phyloP scores from a whole-genome alignment of 306 rosid species.

The Acacia crassicarpa region DNA sequence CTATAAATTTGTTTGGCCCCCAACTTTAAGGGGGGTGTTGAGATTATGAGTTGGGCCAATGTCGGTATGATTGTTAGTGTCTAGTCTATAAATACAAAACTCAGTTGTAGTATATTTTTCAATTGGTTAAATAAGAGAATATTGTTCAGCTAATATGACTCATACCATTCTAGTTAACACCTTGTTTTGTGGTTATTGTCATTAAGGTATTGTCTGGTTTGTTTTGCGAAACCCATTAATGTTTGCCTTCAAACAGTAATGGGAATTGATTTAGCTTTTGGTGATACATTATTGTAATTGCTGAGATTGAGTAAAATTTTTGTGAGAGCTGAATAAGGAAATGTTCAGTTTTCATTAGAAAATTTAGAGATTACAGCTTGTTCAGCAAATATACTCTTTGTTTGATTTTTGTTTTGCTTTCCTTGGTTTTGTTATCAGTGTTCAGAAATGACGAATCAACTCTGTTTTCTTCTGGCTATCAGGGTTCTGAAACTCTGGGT shows the following conservation, averaged over 20 bases:
- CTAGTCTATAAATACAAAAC: no score
- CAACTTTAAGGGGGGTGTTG: no score
- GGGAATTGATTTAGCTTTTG: slow-evolving; percentile 29
- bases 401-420: neutral
- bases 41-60: no score
- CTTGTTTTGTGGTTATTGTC: slow-evolving; percentile 6
- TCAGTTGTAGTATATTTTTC: no score
- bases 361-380: neutral
- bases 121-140: no score
- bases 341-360: neutral
- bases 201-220: slow-evolving; percentile 37
- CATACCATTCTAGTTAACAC: no score
- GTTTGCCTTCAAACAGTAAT: slow-evolving; percentile 31
- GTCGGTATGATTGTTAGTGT: no score
- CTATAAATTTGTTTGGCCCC: no score
- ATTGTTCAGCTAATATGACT: no score
- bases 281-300: slow-evolving; percentile 28
- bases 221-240: slow-evolving; percentile 40
- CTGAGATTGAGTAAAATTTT: no score
- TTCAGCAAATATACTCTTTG: slow-evolving; percentile 21
- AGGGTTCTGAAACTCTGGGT: slow-evolving; percentile 14
- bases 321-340: neutral
- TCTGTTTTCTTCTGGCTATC: slow-evolving; percentile 28
- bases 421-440: slow-evolving; percentile 7
- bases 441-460: slow-evolving; percentile 31